A percentile compares a stretch with the other conserved stretches of the same genome.
Evolutionary conservation across 2,329 filamentous ascomycete genomes (phyloP).

Genomic region (Stachybotrys echinatus): DNA sequence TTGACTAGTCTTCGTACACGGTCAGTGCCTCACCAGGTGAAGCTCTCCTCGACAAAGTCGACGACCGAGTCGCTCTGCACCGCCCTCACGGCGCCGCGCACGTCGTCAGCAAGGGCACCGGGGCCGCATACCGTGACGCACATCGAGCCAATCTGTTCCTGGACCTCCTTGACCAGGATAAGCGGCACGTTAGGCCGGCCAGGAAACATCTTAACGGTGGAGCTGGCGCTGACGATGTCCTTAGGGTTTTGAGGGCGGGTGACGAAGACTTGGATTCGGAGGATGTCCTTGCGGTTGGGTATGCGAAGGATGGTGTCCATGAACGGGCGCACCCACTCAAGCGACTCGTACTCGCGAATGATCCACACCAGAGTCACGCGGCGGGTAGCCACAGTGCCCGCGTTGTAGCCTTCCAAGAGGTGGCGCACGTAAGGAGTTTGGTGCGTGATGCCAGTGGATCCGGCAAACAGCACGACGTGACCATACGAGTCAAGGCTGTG

Average conservation of each 20-base stretch:
- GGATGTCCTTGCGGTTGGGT: constrained; percentile 73
- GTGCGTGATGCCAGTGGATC: constrained; percentile 92
- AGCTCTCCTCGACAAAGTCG: constrained; percentile 74
- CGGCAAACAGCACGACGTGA: constrained; percentile 84
- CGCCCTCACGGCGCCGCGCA: constrained; percentile 61
- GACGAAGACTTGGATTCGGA: constrained; percentile 85
- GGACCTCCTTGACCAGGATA: constrained; percentile 75
- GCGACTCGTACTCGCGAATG: constrained; percentile 79
- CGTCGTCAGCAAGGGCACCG: constrained; percentile 70
- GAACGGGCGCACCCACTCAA: constrained; percentile 92
- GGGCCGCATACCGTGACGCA: constrained; percentile 77
- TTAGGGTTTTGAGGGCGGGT: constrained; percentile 81
- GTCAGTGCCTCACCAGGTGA: constrained; percentile 48
- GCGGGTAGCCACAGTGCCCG: constrained; percentile 72
- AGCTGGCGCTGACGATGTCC: constrained; percentile 70
- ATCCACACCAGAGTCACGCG: constrained; percentile 86
- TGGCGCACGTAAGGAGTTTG: constrained; percentile 84
- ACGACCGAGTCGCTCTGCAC: constrained; percentile 60
- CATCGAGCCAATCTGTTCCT: constrained; percentile 81
- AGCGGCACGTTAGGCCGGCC: constrained; percentile 79
- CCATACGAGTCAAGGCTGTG: constrained; percentile 89
- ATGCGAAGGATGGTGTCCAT: constrained; percentile 70
- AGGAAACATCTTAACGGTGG: constrained; percentile 85
- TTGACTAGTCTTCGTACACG: background rate
- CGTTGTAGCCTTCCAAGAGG: constrained; percentile 62